Evolutionary conservation across 192 early-diverging fungal species (phyloP).

Genomic region (Dispira parvispora): DNA sequence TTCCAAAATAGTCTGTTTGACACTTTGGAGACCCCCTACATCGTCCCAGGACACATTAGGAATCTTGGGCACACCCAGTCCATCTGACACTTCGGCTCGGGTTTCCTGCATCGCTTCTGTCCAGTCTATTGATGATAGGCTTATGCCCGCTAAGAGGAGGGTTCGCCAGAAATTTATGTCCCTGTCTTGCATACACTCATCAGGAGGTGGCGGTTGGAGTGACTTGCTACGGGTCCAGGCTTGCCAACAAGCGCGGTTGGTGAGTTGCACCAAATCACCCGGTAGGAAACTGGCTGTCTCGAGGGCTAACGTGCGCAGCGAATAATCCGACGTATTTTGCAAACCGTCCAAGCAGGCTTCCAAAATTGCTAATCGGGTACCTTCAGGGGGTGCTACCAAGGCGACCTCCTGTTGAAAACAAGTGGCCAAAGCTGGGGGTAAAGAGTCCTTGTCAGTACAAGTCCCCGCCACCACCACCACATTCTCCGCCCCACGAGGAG

Average conservation of each 20-base stretch:
- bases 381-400: slow-evolving; percentile 57
- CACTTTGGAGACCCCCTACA: slow-evolving; percentile 83
- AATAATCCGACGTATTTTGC: slow-evolving; percentile 59
- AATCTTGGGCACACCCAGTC: slow-evolving; percentile 93
- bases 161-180: slow-evolving; percentile 19
- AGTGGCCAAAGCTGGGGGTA: slow-evolving; percentile 56
- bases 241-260: slow-evolving; percentile 50
- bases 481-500: slow-evolving; percentile 30
- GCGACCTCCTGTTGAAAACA: slow-evolving; percentile 66
- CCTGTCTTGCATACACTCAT: too few relatives aligned
- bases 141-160: slow-evolving; percentile 48
- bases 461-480: slow-evolving; percentile 69
- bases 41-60: slow-evolving; percentile 98
- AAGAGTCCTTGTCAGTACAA: slow-evolving; percentile 54
- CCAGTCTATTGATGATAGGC: slow-evolving; percentile 64
- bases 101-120: slow-evolving; percentile 60
- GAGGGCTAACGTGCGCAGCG: slow-evolving; percentile 52
- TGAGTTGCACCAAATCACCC: slow-evolving; percentile 62
- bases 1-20: slow-evolving; percentile 86
- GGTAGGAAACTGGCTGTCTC: slow-evolving; percentile 87
- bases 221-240: slow-evolving; percentile 35
- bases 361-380: slow-evolving; percentile 44
- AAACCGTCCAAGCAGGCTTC: slow-evolving; percentile 32
- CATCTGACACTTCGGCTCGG: slow-evolving; percentile 70
- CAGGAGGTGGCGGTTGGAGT: too few relatives aligned